A percentile compares a stretch with the other conserved stretches of the same genome.
Evolutionary conservation across 352 stramenopile genomes (phyloP).

Genomic region (Phytophthora syringae): DNA sequence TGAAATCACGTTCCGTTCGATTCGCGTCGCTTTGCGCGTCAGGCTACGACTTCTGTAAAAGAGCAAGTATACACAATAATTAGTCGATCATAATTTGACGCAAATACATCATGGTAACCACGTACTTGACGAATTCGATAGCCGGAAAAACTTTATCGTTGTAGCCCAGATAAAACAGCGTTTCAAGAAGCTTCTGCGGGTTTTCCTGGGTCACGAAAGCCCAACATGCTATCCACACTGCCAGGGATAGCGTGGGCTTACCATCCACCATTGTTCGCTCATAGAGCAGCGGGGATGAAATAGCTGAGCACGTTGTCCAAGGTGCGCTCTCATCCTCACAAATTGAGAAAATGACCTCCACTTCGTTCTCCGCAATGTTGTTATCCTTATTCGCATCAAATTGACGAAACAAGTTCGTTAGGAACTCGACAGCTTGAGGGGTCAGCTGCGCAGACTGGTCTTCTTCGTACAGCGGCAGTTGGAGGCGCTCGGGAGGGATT

Average conservation of each 20-base stretch:
- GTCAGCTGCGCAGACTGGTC: constrained; percentile 85
- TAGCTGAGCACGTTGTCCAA: constrained; percentile 71
- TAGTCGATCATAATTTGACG: neutral
- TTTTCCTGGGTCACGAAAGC: constrained; percentile 81
- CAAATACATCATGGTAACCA: constrained; percentile 1
- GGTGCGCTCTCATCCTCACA: constrained; percentile 71
- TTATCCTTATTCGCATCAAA: constrained; percentile 88
- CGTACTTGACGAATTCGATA: constrained; percentile 71
- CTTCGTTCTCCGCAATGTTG: constrained; percentile 67
- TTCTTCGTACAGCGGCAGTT: constrained; percentile 60
- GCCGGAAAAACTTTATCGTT: constrained; percentile 73
- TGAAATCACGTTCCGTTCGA: constrained; percentile 75
- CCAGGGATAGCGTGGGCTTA: constrained; percentile 55
- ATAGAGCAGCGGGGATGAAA: constrained; percentile 63
- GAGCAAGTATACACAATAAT: constrained; percentile 1
- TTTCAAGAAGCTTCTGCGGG: constrained; percentile 74
- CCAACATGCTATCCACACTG: constrained; percentile 76
- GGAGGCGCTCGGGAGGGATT: constrained; percentile 71
- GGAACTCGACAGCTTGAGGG: constrained; percentile 65
- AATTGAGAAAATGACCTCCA: constrained; percentile 87
- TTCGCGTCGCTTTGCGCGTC: constrained; percentile 60
- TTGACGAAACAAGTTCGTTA: constrained; percentile 79
- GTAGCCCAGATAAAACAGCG: constrained; percentile 86
- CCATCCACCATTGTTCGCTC: constrained; percentile 61
- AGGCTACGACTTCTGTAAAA: constrained; percentile 54